Percentiles rank a stretch among this genome's conserved stretches.
These are phyloP conservation scores for Quercus phellos DNA, from an alignment of 331 rosid species.

Conservation along the genomic window DNA sequence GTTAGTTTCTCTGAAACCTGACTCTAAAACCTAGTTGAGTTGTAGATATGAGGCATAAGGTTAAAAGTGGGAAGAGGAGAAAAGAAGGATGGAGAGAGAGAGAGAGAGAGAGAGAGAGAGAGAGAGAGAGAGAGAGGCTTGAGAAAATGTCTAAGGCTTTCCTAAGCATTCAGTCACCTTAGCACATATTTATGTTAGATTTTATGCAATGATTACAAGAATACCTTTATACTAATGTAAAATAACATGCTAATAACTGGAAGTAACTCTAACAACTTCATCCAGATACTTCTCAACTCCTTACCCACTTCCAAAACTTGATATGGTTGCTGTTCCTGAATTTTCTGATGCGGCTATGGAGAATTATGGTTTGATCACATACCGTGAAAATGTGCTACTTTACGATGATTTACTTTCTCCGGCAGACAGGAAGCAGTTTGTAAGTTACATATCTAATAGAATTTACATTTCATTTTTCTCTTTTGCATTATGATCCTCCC, in stretches of 20 bases:
- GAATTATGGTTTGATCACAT: slow-evolving; percentile 75
- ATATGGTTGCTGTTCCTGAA: slow-evolving; percentile 58
- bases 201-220: no score
- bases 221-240: no score
- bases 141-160: no score
- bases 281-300: slow-evolving; percentile 51
- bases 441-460: slow-evolving; percentile 16
- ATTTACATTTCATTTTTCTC: background rate
- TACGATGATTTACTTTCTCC: slow-evolving; percentile 59
- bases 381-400: slow-evolving; percentile 69
- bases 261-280: background rate
- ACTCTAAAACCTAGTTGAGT: no score
- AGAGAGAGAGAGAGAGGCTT: no score
- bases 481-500: background rate
- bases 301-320: slow-evolving; percentile 53
- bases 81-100: no score
- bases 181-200: no score
- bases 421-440: slow-evolving; percentile 56
- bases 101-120: no score
- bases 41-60: no score
- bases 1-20: background rate
- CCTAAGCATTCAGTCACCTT: no score
- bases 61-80: no score
- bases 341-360: slow-evolving; percentile 75
- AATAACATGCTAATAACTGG: no score